A percentile compares a stretch with the other conserved stretches of the same genome.
These are phyloP conservation scores for Mortierella sp. DNA, from an alignment of 371 early-diverging fungal species.

Conservation along the genomic window DNA sequence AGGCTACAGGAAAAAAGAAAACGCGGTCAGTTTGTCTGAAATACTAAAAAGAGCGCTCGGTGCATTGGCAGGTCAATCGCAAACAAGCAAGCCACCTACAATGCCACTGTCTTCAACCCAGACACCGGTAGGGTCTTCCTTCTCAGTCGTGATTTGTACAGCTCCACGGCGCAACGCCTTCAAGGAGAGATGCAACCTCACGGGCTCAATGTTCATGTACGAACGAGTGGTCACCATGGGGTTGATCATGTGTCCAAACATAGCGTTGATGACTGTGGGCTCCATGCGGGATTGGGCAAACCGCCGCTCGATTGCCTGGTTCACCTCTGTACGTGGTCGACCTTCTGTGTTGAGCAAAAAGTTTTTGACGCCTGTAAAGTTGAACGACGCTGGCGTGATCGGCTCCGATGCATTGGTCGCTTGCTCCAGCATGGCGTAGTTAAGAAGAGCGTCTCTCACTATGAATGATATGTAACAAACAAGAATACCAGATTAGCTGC, in stretches of 20 bases:
- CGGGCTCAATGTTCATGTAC: constrained; percentile 81
- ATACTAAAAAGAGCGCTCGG: neutral
- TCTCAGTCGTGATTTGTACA: constrained; percentile 68
- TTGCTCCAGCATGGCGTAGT: constrained; percentile 82
- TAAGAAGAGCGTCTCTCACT: constrained; percentile 82
- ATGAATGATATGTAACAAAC: neutral
- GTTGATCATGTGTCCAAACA: constrained; percentile 83
- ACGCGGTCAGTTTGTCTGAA: neutral
- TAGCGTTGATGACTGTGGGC: constrained; percentile 74
- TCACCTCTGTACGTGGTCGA: constrained; percentile 71
- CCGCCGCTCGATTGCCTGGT: constrained; percentile 59
- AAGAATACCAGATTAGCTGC: neutral
- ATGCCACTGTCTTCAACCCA: constrained; percentile 85
- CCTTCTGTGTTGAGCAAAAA: constrained; percentile 80
- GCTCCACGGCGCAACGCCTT: constrained; percentile 77
- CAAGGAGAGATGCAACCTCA: constrained; percentile 73
- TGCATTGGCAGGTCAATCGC: neutral
- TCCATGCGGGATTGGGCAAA: constrained; percentile 69
- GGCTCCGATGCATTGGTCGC: constrained; percentile 70
- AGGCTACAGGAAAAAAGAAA: constrained; percentile 20
- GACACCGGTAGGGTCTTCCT: constrained; percentile 69
- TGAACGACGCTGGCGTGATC: constrained; percentile 28
- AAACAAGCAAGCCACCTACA: constrained; percentile 57
- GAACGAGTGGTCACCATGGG: constrained; percentile 86
- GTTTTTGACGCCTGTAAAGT: constrained; percentile 69